Evolutionary conservation across 1,139 yeast genomes (phyloP).

Genomic region (Magnusiomyces suaveolens): DNA sequence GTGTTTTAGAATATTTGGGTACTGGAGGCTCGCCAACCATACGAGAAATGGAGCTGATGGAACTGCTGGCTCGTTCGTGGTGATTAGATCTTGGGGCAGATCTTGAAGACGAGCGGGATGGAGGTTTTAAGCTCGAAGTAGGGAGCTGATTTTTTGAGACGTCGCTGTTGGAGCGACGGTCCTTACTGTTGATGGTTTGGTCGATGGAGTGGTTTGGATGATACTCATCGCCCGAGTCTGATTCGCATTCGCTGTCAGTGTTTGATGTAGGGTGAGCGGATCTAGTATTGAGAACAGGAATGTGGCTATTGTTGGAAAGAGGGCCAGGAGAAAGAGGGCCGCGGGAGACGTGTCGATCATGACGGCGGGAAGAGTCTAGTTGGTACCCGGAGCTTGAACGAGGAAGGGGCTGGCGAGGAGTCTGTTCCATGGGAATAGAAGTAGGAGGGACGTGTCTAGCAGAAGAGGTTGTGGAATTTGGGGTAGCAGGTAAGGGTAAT

Average conservation of each 20-base stretch:
- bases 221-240: neutral
- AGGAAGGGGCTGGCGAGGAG: neutral
- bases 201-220: neutral
- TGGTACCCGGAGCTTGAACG: neutral
- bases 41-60: neutral
- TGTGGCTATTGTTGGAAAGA: neutral
- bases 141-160: neutral
- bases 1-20: neutral
- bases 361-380: neutral
- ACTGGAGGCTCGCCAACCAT: neutral
- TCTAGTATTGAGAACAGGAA: neutral
- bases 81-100: neutral
- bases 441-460: neutral
- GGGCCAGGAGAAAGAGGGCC: neutral
- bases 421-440: neutral
- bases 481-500: conserved; percentile 18
- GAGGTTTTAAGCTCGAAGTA: neutral
- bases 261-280: neutral
- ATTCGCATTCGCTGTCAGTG: neutral
- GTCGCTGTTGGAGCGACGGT: neutral
- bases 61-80: neutral
- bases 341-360: neutral
- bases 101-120: neutral
- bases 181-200: neutral
- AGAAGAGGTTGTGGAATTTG: neutral